phyloP scores from a whole-genome alignment of 2,329 filamentous ascomycete species.

The Colletotrichum liaoningense region DNA sequence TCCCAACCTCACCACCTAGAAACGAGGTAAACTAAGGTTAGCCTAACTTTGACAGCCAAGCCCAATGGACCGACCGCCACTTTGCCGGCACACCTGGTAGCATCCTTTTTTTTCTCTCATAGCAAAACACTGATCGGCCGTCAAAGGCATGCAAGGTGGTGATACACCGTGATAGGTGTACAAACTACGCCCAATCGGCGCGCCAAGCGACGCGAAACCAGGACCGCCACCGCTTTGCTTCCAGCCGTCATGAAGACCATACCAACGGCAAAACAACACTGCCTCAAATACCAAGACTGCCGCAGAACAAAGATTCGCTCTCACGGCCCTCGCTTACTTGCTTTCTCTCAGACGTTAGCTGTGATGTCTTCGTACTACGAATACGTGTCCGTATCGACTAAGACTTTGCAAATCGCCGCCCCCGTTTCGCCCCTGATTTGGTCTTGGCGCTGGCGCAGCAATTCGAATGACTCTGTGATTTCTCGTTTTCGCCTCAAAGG shows the following conservation, averaged over 20 bases:
- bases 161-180: background rate
- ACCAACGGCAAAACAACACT: background rate
- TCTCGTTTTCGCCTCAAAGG: background rate
- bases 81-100: background rate
- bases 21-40: background rate
- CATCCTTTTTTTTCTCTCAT: background rate
- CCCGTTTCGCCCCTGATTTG: background rate
- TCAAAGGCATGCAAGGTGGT: background rate
- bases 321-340: background rate
- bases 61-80: background rate
- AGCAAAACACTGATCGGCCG: background rate
- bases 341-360: background rate
- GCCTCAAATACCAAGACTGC: background rate
- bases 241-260: background rate
- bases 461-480: background rate
- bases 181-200: background rate
- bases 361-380: background rate
- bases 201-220: slow-evolving; percentile 25
- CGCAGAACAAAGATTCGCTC: background rate
- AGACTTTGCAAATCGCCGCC: background rate
- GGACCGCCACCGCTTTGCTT: background rate
- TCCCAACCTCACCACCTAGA: background rate
- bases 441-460: slow-evolving; percentile 25
- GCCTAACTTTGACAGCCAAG: slow-evolving; percentile 9
- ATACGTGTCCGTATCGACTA: too few relatives aligned